Evolutionary conservation across 1,284 basidiomycete genomes (phyloP).

Genomic region (Pholiota adiposa): DNA sequence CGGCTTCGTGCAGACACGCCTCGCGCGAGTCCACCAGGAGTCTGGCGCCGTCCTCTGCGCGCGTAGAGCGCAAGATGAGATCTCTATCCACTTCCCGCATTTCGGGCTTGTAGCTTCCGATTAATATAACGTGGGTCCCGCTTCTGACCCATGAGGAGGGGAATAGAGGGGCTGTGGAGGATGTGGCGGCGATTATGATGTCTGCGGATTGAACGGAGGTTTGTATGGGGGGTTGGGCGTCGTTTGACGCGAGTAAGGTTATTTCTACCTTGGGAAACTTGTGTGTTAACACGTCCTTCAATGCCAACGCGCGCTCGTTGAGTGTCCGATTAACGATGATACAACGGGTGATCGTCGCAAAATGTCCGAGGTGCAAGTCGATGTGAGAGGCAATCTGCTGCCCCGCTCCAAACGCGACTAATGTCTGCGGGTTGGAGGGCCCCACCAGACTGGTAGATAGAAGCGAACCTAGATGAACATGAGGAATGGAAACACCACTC

Average conservation of each 20-base stretch:
- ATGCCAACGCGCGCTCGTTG: conserved; percentile 52
- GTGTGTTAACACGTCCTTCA: conserved; percentile 44
- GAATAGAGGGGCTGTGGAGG: conserved; percentile 74
- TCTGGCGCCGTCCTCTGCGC: conserved; percentile 4
- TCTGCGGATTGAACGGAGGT: conserved; percentile 33
- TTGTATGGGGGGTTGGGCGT: conserved; percentile 11
- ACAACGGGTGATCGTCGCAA: conserved; percentile 56
- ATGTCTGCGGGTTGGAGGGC: conserved; percentile 41
- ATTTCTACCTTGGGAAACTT: conserved; percentile 46
- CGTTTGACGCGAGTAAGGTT: conserved; percentile 23
- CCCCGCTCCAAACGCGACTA: conserved; percentile 81
- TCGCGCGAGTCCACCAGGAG: conserved; percentile 76
- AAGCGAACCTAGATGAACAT: conserved; percentile 60
- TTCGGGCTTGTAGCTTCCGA: conserved; percentile 82
- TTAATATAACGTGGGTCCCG: conserved; percentile 74
- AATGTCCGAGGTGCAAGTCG: conserved; percentile 61
- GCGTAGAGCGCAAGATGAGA: conserved; percentile 43
- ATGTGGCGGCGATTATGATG: conserved; percentile 79
- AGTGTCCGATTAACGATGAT: conserved; percentile 67
- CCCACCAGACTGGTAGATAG: conserved; percentile 65
- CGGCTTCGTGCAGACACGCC: conserved; percentile 75
- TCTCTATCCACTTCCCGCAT: conserved; percentile 78
- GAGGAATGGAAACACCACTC: neutral
- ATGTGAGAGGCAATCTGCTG: conserved; percentile 71
- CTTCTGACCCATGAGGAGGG: conserved; percentile 60